Base-by-base conservation (phyloP, 768 basidiomycete genomes). In the Termitomyces sp. region DNA sequence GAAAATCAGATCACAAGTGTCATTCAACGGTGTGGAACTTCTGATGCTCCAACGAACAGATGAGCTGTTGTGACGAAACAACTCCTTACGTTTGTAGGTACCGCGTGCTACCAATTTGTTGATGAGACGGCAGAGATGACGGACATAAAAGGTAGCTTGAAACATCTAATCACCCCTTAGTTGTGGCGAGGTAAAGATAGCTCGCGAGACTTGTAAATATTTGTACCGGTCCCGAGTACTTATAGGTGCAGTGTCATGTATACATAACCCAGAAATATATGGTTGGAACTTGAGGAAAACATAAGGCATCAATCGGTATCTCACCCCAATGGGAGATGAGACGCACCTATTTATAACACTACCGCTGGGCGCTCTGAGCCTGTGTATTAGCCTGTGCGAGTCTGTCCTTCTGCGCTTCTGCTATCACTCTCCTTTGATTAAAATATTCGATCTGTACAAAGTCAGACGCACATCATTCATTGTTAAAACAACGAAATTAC, bases 371-470 rank as follows among this genome's bases (percentile, higher is more conserved):
- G 43, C 73, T 74, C 56, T 75, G 72, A 14, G 68, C 69, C 62
- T 79, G 75, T 29, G 72, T 71, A 58, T 70, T 73, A 6, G 75
- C 77, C 61, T 79, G 79, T 17, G 83, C 83, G 36, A 92, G 80
- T 57, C 88, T 76, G 45, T 86, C 85, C 68, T 88, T 91, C 73
- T 93, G 92, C 60, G 86, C 85, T 62, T 89, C 91, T 9, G 86
- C 89, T 56, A 95, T 83, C 40, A 92, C 83, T 57, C 95, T 82
- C 40, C 94, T 86, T 71, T 93, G 91, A 77, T 97, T 96, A 70
- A 98, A 97, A 72, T 98, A 96, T 32, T 92, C 91, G 67, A 98
- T 88, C 96, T 98, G 66, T 38, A 10, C 14, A 48, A 50, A 60
- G 56, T 25, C 34, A 56, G 50, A 50, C 65, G 58, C 14, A 14